Evolutionary conservation across 2,329 filamentous ascomycete genomes (phyloP).

Genomic region (Mariannaea sp.): DNA sequence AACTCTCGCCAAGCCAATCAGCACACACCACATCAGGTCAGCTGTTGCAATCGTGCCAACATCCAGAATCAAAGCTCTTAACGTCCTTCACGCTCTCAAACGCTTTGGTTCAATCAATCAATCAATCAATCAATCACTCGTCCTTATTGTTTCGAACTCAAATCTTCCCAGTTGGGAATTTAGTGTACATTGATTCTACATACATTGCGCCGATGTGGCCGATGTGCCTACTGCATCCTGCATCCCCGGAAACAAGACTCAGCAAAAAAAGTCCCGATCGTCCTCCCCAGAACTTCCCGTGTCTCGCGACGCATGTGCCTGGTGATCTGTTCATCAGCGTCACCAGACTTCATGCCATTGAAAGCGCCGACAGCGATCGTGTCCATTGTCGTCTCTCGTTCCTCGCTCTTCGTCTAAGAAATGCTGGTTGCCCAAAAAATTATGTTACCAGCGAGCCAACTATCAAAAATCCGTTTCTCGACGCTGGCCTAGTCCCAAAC

Average conservation of each 20-base stretch:
- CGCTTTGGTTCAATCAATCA: no score
- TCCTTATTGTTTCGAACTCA: no score
- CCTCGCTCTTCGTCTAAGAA: not conserved
- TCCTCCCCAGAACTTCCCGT: conserved; percentile 14
- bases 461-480: conserved; percentile 27
- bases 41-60: no score
- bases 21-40: no score
- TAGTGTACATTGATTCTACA: conserved; percentile 33
- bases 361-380: conserved; percentile 11
- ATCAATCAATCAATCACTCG: no score
- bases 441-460: conserved; percentile 23
- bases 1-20: no score
- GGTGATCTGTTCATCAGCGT: not conserved
- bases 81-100: no score
- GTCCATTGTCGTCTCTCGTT: not conserved
- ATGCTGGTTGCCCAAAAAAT: conserved; percentile 22
- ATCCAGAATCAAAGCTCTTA: no score
- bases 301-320: conserved; percentile 9
- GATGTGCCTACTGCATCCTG: conserved; percentile 21
- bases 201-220: not conserved
- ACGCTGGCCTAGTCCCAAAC: conserved; percentile 18
- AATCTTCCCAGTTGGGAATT: not conserved
- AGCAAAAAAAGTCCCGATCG: conserved; percentile 13
- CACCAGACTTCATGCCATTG: not conserved
- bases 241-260: conserved; percentile 11